Evolutionary conservation across 495 filamentous ascomycete genomes (phyloP), one percentile per base, ranked within the genome.

Genomic region (Aspergillus sclerotiicarbonarius): DNA sequence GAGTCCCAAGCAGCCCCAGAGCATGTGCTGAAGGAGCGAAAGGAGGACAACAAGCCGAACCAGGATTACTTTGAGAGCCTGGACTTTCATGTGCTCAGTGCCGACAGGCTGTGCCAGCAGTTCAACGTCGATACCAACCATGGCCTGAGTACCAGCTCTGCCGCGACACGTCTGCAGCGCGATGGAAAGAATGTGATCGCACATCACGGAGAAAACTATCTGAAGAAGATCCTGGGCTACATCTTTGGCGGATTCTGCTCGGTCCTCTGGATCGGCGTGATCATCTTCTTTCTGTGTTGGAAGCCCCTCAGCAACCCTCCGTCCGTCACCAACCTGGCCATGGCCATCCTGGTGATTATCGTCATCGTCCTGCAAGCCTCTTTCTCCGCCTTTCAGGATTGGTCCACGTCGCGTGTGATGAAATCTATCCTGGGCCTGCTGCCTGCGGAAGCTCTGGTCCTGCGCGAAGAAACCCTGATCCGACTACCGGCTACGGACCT

Each of bases 221-320:
- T 84, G 51, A 72, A 74, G 43, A 82, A 84, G 59, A 79, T 82
- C 20, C 73, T 90, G 7, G 79, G 79, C 19, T 90, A 91, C 65
- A 80, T 90, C 66, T 90, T 89, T 65, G 84, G 82, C 51, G 89
- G 88, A 8, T 90, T 90, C 58, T 87, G 88, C n/a, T 80, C 85
- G 1, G 73, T 91, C 15, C 79, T 91, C 2, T 80, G 89, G 53
- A 69, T 86, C 16, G 87, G 84, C 16, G 76, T 82, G 16, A 78
- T 90, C 50, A 77, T 92, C 19, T 86, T 90, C 61, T 88, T 89
- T 64, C 68, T 90, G 47, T 80, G 84, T 9, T 92, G 86, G 87
- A 83, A 82, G 52, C 88, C 89, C 3, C 84, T 90, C n/a, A 86
- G 87, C 41, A 61, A 88, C 18, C 88, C 88, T 0, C 87, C 87